phyloP scores from a whole-genome alignment of 306 rosid genomes.

The Oxytropis ochrocephala region DNA sequence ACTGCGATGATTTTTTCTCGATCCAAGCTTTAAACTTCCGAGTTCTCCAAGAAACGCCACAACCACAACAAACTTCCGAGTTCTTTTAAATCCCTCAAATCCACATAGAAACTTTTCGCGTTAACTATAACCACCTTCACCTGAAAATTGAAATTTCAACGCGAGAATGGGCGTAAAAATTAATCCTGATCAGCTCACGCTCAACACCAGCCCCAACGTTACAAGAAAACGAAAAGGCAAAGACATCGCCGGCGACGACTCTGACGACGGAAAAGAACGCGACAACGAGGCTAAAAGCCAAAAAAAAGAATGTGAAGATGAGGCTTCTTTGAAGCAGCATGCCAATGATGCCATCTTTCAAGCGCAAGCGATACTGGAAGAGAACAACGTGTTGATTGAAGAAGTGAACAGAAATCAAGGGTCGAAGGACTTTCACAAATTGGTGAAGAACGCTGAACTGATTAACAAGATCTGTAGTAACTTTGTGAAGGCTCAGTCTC shows the following conservation, averaged over 20 bases:
- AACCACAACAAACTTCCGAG: no score
- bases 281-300: not conserved
- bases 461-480: slow-evolving; percentile 26
- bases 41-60: not conserved
- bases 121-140: slow-evolving; percentile 7
- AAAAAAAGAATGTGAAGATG: not conserved
- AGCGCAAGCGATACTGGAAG: slow-evolving; percentile 34
- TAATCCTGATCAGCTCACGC: slow-evolving; percentile 4
- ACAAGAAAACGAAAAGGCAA: not conserved
- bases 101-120: not conserved
- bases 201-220: not conserved
- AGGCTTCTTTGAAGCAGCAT: slow-evolving; percentile 20
- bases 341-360: slow-evolving; percentile 26
- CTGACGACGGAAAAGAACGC: not conserved
- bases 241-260: not conserved
- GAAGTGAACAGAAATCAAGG: slow-evolving; percentile 33
- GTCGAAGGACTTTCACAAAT: slow-evolving; percentile 30
- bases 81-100: no score
- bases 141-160: not conserved
- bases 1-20: not conserved
- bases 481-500: slow-evolving; percentile 32
- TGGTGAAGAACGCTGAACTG: slow-evolving; percentile 28
- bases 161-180: slow-evolving; percentile 1
- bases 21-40: not conserved
- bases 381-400: slow-evolving; percentile 28